Base-by-base conservation (phyloP, 257 asterid genomes). In the Galeopsis tetrahit region DNA sequence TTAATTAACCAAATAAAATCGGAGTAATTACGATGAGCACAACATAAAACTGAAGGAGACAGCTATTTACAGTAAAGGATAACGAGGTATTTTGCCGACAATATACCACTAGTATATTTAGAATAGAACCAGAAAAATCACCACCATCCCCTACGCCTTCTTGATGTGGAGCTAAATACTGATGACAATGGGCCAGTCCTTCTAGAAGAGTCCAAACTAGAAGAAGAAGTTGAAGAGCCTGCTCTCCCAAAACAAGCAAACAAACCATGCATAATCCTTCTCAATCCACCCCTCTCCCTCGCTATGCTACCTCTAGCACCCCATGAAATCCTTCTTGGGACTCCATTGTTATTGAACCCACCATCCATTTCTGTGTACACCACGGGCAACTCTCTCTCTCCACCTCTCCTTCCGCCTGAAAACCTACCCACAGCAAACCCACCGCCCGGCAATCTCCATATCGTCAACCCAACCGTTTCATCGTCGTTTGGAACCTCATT, bases 381-480 rank as follows among this genome's bases (percentile, higher is more conserved):
- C 52, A 92, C 93, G 1, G 98, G 98, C 13, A 88, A 68, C 81
- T 90, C 98, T 80, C 96, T 86, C 81, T 88, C 98, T 10, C 93
- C 93, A 3, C 91, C 88, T 78, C 96, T 88, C 76, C 95, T 82
- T 14, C 96, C 95, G 2, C 97, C 96, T 0, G 95, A 73, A 72
- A 92, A 89, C 74, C 98, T 84, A 70, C 98, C 98, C 58, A 92
- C 98, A 0, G 98, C 98, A 73, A 89, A 92, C 65, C 98, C 98
- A 5, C 96, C 96, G 1, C 98, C 98, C 0, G 97, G 98, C 76
- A 92, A 80, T 70, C 98, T 84, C 98, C 98, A 92, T 60, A 92
- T 90, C 0, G 98, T 90, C 71, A 92, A 56, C 15, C 98, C 98
- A 65, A 88, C 94, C 1, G 91, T 83, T 68, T 90, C 96, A 34